These are phyloP conservation scores for Pholiota conissans DNA, from an alignment of 768 basidiomycete species.

Conservation along the genomic window DNA sequence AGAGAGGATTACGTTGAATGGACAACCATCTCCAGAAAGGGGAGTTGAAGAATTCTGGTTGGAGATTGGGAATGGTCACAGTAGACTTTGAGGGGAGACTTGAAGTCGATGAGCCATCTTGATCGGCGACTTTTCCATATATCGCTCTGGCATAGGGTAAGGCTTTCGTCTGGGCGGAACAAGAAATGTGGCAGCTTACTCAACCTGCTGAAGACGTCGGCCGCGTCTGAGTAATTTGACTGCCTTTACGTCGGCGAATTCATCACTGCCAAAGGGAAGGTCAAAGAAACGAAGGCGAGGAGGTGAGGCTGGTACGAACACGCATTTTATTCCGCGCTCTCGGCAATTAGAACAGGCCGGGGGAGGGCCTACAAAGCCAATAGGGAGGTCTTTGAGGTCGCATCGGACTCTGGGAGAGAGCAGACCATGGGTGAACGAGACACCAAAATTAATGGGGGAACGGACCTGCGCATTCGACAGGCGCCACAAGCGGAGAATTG, in stretches of 20 bases:
- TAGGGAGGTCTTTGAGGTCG: constrained; percentile 83
- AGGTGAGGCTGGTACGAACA: constrained; percentile 53
- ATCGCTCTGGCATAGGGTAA: constrained; percentile 53
- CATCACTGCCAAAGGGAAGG: constrained; percentile 59
- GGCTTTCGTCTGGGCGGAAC: background rate
- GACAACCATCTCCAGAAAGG: constrained; percentile 85
- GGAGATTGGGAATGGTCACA: constrained; percentile 68
- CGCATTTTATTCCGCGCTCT: constrained; percentile 89
- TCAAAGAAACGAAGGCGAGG: constrained; percentile 8
- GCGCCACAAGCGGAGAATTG: constrained; percentile 95
- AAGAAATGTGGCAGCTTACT: constrained; percentile 46
- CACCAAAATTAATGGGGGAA: constrained; percentile 12
- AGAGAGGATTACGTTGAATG: constrained; percentile 63
- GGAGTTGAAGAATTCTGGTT: constrained; percentile 78
- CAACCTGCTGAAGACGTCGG: constrained; percentile 79
- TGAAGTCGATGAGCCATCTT: constrained; percentile 34
- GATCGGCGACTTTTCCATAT: constrained; percentile 67
- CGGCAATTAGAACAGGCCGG: constrained; percentile 85
- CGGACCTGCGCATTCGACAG: constrained; percentile 83
- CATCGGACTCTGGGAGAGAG: constrained; percentile 72
- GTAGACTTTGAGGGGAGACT: constrained; percentile 40
- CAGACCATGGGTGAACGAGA: background rate
- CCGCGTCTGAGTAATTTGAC: constrained; percentile 83
- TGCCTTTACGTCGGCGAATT: constrained; percentile 88
- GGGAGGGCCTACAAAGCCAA: constrained; percentile 43